Conservation (phyloP, 495 filamentous ascomycete genomes). For the Aspergillus cavernicola region DNA sequence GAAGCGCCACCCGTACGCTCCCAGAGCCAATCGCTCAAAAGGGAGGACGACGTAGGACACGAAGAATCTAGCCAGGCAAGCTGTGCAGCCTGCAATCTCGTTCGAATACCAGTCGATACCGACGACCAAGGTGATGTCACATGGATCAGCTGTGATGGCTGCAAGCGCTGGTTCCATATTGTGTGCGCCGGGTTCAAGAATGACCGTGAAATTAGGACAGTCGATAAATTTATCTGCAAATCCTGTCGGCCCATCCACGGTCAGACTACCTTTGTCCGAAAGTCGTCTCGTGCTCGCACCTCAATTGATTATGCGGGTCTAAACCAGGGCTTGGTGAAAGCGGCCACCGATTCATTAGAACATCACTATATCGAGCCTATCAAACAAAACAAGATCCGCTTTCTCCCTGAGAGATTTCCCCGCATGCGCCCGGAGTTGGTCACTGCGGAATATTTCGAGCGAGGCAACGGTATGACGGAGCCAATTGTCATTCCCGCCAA, state of each 20-base stretch:
- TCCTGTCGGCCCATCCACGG: slow-evolving; percentile 58
- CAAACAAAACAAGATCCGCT: slow-evolving; percentile 61
- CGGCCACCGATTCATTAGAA: slow-evolving; percentile 63
- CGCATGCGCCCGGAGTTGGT: slow-evolving; percentile 66
- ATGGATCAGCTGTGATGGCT: slow-evolving; percentile 75
- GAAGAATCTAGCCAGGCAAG: slow-evolving; percentile 36
- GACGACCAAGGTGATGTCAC: slow-evolving; percentile 52
- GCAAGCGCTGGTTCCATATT: slow-evolving; percentile 72
- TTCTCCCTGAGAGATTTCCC: slow-evolving; percentile 61
- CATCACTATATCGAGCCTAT: slow-evolving; percentile 73
- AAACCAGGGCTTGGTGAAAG: slow-evolving; percentile 68
- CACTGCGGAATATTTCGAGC: slow-evolving; percentile 64
- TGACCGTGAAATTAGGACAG: slow-evolving; percentile 62
- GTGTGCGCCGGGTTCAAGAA: slow-evolving; percentile 70
- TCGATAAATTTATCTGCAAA: slow-evolving; percentile 70
- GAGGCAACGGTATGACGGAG: slow-evolving; percentile 62
- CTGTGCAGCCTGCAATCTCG: slow-evolving; percentile 49
- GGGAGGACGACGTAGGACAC: slow-evolving; percentile 27
- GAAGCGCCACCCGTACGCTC: neutral
- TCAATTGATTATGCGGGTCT: slow-evolving; percentile 74
- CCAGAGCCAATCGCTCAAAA: slow-evolving; percentile 22
- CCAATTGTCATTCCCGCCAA: slow-evolving; percentile 67
- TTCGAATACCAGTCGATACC: slow-evolving; percentile 41
- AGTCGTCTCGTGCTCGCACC: slow-evolving; percentile 61
- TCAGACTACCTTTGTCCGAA: slow-evolving; percentile 62